Base-by-base conservation (phyloP, 2,329 filamentous ascomycete species). In the Falciphora oryzae region DNA sequence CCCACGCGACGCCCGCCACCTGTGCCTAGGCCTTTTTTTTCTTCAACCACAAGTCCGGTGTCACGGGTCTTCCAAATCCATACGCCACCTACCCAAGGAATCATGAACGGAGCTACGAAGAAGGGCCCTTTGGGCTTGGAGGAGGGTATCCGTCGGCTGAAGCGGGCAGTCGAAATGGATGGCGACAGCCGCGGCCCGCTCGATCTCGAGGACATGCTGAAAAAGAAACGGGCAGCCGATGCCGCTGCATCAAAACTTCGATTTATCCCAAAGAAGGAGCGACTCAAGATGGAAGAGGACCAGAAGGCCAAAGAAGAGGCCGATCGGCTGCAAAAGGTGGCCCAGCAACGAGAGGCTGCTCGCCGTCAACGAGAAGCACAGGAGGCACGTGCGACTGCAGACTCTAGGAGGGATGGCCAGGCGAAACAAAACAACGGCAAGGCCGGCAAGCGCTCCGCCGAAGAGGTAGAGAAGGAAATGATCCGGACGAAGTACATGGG, bases 231-330 rank as follows among this genome's bases (percentile, higher is more conserved):
- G 73, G 92, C 91, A 67, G 89, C 91, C 32, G 92, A 95, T 76
- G 90, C 90, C 50, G 92, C 90, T 22, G 89, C 92, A 13, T 85
- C 91, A 64, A 97, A 95, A 81, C 93, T 93, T 6, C 93, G 92
- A 75, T 96, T 95, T 73, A 78, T 96, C 31, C 90, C 90, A 7
- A 89, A 95, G 74, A 91, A 91, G 60, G 81, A 83, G 31, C 83
- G 85, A 71, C 82, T 75, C 65, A 76, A 78, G 65, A 79, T 79
- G 61, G 80, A 83, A 65, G 77, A 81, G 58, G 79, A 92, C 76
- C 88, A 89, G 22, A 69, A 70, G 0, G 65, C 68, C 6, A 70
- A 72, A 62, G 70, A 70, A n/a, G 92, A 92, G 35, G 81, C 92
- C 22, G 91, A 96, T 73, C 92, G 92, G 75, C 83, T 89, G 61